Evolutionary conservation across 306 rosid genomes (phyloP), one percentile per base, ranked within the genome.

Genomic region (Lathyrus tuberosus): DNA sequence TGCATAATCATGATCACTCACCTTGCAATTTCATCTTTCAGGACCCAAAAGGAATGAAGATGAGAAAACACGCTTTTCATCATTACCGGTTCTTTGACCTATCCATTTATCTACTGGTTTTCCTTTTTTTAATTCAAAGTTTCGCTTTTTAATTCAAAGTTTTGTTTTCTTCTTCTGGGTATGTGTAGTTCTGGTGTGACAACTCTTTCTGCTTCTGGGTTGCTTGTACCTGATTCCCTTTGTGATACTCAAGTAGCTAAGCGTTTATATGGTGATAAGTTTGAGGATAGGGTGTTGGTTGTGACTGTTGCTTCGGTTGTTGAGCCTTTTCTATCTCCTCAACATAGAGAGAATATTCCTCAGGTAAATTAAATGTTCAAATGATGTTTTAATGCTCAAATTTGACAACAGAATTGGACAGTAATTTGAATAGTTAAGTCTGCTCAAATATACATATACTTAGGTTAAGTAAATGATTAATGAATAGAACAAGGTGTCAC

Each of bases 1-100:
- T n/a, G 44, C 42, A 14, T 51, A 30, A 57, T 62, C 49, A 67
- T 8, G 43, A 12, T 62, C 63, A 67, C 49, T 38, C 51, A 75
- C 37, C 24, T 56, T 48, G 14, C 52, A 57, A 41, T 51, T 65
- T 63, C 8, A 66, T 9, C 37, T 73, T 77, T 74, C 73, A 90
- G 98, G 98, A 94, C 71, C 98, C 98, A 10, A 94, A 94, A 71
- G 97, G 98, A 62, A 61, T 94, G 89, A 94, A 94, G 87, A 86
- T 90, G 97, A 85, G 93, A 80, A 84, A 63, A 46, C 97, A 90
- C 78, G 98, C 93, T 72, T 94, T 94, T 71, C 98, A 94, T 72
- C 97, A 85, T 18, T 88, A 94, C 84, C 80, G 84, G 98, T 91
- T 73, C 69, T 71, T 54, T 53, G 10, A 41, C 43, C 49, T 48